These are phyloP conservation scores for Pseudisothecium myosuroides DNA, from an alignment of 225 moss, liverwort and hornwort genomes.

Conservation along the genomic window DNA sequence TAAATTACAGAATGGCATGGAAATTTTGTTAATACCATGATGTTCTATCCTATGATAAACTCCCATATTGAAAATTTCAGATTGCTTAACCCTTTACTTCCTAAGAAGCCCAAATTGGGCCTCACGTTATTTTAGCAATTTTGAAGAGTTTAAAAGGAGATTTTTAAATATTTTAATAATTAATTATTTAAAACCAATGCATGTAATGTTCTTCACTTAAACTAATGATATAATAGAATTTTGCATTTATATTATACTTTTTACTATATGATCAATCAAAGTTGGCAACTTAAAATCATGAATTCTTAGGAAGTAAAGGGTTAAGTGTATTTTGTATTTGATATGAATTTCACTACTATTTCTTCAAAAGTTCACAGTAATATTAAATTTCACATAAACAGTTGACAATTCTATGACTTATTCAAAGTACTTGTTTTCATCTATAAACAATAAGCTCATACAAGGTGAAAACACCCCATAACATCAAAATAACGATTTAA, in stretches of 20 bases:
- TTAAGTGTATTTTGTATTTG: not conserved
- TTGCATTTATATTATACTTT: no score
- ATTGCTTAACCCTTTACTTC: no score
- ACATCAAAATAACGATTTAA: not conserved
- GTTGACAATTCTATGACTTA: not conserved
- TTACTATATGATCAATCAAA: no score
- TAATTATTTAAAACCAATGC: no score
- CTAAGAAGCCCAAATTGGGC: no score
- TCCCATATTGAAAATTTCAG: not conserved
- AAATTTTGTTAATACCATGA: not conserved
- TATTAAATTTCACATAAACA: not conserved
- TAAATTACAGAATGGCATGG: not conserved
- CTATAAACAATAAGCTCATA: not conserved
- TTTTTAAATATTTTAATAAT: no score
- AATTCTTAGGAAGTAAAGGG: no score
- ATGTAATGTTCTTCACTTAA: no score
- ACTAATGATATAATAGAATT: no score
- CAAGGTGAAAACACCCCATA: not conserved
- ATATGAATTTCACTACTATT: not conserved
- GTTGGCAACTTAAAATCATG: no score
- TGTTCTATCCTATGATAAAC: not conserved
- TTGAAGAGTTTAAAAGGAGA: no score
- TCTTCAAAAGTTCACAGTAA: not conserved
- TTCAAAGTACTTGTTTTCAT: not conserved
- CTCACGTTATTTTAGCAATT: no score